A percentile compares a stretch with the other conserved stretches of the same genome.
These are phyloP conservation scores for Hymenoscyphus fructigenus DNA, from an alignment of 2,329 filamentous ascomycete genomes.

Conservation along the genomic window DNA sequence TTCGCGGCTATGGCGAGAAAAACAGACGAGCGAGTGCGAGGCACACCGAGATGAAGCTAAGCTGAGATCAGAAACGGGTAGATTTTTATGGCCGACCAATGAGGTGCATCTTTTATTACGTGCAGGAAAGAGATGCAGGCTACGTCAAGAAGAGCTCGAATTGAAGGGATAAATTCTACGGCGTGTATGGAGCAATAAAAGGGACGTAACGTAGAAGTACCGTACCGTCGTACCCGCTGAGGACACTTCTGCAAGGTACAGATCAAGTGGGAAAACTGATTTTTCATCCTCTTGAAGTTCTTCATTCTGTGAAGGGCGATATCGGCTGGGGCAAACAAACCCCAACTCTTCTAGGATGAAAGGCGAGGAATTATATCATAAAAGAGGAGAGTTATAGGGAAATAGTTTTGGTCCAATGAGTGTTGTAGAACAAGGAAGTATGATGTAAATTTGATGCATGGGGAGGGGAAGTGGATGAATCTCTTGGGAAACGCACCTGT, in stretches of 20 bases:
- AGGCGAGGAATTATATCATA: constrained; percentile 2
- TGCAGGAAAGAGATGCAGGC: not conserved
- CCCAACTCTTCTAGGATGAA: not conserved
- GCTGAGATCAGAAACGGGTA: not conserved
- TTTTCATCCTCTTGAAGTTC: not conserved
- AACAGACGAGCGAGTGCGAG: not conserved
- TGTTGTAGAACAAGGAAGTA: constrained; percentile 5
- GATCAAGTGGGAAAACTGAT: not conserved
- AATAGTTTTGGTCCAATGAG: not conserved
- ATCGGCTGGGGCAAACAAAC: not conserved
- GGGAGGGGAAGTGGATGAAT: not conserved
- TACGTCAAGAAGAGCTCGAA: constrained; percentile 2
- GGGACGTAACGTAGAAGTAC: not conserved
- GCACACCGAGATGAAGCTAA: not conserved
- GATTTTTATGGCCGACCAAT: not conserved
- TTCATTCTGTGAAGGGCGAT: not conserved
- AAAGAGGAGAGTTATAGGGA: not conserved
- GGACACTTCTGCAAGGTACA: not conserved
- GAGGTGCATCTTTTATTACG: not conserved
- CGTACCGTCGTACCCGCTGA: constrained; percentile 2
- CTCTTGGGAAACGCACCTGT: not conserved
- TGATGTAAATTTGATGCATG: not conserved
- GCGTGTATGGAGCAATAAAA: not conserved
- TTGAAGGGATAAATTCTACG: constrained; percentile 3
- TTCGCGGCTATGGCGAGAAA: not conserved